A percentile compares a stretch with the other conserved stretches of the same genome.
These are phyloP conservation scores for Debaryomyces nepalensis DNA, from an alignment of 1,139 yeast genomes.

Conservation along the genomic window DNA sequence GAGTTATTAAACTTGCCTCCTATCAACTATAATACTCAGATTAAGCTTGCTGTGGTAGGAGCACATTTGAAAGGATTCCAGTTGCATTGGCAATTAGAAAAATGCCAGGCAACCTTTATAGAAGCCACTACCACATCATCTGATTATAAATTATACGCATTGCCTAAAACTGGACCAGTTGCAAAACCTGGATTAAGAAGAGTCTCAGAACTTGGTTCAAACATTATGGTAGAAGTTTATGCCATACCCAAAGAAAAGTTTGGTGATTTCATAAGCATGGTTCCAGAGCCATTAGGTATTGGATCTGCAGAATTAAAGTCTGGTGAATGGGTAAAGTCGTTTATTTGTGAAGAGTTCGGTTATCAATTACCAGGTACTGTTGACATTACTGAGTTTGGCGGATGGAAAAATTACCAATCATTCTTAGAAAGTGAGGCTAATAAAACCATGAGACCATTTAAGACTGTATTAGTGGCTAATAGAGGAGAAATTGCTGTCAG, in stretches of 20 bases:
- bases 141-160: slow-evolving; percentile 78
- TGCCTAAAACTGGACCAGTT: slow-evolving; percentile 80
- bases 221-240: slow-evolving; percentile 79
- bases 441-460: slow-evolving; percentile 61
- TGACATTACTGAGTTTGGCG: slow-evolving; percentile 84
- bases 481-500: slow-evolving; percentile 98
- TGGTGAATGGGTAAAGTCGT: slow-evolving; percentile 88
- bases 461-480: slow-evolving; percentile 88
- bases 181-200: slow-evolving; percentile 89
- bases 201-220: slow-evolving; percentile 58
- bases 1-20: slow-evolving; percentile 44
- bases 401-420: slow-evolving; percentile 78
- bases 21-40: slow-evolving; percentile 28
- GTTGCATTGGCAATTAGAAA: slow-evolving; percentile 90
- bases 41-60: slow-evolving; percentile 89
- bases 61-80: slow-evolving; percentile 91
- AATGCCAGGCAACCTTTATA: slow-evolving; percentile 77
- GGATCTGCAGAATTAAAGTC: slow-evolving; percentile 83
- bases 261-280: slow-evolving; percentile 83
- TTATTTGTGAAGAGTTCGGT: slow-evolving; percentile 90
- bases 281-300: slow-evolving; percentile 93
- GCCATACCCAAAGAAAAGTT: slow-evolving; percentile 75
- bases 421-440: slow-evolving; percentile 30
- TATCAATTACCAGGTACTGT: slow-evolving; percentile 69
- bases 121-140: slow-evolving; percentile 70